Evolutionary conservation across 495 filamentous ascomycete genomes (phyloP).

Genomic region (Geopyxis carbonaria): DNA sequence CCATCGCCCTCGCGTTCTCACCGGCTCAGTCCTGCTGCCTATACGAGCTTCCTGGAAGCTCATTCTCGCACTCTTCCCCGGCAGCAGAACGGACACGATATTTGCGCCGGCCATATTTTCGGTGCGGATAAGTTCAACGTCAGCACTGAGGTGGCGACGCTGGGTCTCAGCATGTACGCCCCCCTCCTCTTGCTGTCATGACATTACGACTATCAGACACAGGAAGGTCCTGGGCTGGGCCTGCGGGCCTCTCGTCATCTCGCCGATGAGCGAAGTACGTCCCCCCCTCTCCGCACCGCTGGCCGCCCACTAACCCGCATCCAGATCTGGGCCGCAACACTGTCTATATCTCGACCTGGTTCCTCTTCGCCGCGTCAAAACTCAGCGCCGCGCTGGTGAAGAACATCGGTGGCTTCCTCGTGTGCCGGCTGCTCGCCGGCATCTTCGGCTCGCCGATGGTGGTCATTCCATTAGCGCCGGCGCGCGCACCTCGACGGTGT

Average conservation of each 20-base stretch:
- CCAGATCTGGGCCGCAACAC: conserved; percentile 58
- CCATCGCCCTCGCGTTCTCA: too few relatives aligned
- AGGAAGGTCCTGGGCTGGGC: too few relatives aligned
- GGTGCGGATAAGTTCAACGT: conserved; percentile 39
- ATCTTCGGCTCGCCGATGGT: conserved; percentile 30
- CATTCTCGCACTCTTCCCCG: too few relatives aligned
- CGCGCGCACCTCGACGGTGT: too few relatives aligned
- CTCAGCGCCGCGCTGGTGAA: conserved; percentile 52
- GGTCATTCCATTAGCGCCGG: too few relatives aligned
- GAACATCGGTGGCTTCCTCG: conserved; percentile 64
- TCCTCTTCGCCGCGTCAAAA: conserved; percentile 61
- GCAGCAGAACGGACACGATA: conserved; percentile 32
- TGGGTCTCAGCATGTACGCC: conserved; percentile 55
- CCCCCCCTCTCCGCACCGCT: too few relatives aligned
- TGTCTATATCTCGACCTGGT: conserved; percentile 53
- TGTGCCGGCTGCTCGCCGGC: conserved; percentile 70
- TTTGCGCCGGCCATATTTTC: conserved; percentile 45
- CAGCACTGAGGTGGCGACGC: conserved; percentile 41
- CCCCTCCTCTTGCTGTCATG: too few relatives aligned
- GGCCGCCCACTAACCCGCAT: too few relatives aligned
- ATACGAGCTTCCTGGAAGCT: too few relatives aligned
- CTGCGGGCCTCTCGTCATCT: conserved; percentile 43
- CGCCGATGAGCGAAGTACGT: conserved; percentile 64
- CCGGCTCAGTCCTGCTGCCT: too few relatives aligned
- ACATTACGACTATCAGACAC: too few relatives aligned